Percentiles rank a stretch among this genome's conserved stretches.
Evolutionary conservation across 176 grass and related monocot genomes (phyloP).

Genomic region (Oryza officinalis): DNA sequence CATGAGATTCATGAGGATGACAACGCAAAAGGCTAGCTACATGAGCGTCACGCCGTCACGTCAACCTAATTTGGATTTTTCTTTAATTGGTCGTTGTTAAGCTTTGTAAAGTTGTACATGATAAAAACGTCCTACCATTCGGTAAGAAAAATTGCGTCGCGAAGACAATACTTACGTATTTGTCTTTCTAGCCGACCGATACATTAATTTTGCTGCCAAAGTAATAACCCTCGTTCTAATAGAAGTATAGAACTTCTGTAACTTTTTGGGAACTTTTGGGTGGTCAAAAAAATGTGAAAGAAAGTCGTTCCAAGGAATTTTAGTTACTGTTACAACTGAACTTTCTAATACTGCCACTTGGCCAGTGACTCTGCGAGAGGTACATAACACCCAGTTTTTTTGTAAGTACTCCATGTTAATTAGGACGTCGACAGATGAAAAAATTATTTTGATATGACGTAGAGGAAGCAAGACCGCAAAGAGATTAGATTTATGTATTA

Average conservation of each 20-base stretch:
- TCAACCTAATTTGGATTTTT: constrained; percentile 1
- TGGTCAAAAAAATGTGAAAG: not conserved
- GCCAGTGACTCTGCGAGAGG: not conserved
- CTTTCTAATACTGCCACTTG: constrained; percentile 27
- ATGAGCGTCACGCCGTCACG: not conserved
- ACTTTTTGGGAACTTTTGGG: not conserved
- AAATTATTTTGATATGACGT: constrained; percentile 30
- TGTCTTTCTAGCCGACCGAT: not conserved
- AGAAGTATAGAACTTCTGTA: not conserved
- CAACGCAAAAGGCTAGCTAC: not conserved
- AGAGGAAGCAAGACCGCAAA: constrained; percentile 8
- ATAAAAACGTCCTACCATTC: constrained; percentile 4
- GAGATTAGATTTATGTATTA: not conserved
- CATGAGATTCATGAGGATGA: not conserved
- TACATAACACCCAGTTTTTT: constrained; percentile 13
- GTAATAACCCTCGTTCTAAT: not conserved
- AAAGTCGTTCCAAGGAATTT: not conserved
- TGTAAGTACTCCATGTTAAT: constrained; percentile 18
- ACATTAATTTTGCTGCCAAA: not conserved
- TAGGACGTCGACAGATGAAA: not conserved
- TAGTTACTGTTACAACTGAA: constrained; percentile 18
- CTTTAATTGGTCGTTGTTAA: not conserved
- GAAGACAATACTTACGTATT: not conserved
- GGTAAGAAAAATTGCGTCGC: not conserved
- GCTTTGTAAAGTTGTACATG: not conserved